Base-by-base conservation (phyloP, 1,284 basidiomycete genomes). In the Naganishia sp. region DNA sequence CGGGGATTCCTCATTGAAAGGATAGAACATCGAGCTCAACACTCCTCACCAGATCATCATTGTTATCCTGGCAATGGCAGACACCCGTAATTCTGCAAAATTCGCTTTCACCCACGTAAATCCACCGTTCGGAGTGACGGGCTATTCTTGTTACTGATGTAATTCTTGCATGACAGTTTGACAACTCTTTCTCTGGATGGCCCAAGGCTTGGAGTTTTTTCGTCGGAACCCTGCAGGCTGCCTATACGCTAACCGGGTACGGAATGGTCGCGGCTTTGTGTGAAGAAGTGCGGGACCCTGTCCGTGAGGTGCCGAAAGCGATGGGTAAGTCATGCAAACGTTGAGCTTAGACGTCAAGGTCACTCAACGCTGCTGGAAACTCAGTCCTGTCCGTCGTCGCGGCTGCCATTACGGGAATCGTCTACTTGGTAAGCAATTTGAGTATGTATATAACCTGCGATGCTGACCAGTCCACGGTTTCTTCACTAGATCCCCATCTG, bases 351-450 rank as follows among this genome's bases (percentile, higher is more conserved):
- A 6, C 17, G 25, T 11, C 23, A 10, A 15, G 35, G 9, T 64
- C 9, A 69, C 25, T 25, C 43, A 18, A 54, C 17, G 15, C 39
- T 66, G 13, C n/a, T 11, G 46, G 11, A 56, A 42, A 56, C 18
- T 3, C 46, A 74, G 77, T 80, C 6, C 75, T 80, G 45, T 79
- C 76, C 0, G 81, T 82, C 13, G 75, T 79, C 6, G 81, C 80
- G 2, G 82, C 81, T 1, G 78, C 75, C 28, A 68, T 82, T 58
- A 82, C 81, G 0, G 82, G 81, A 49, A 73, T 81, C 35, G 71
- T 79, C 25, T 81, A 81, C 71, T 70, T 77, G 32, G 72, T 75
- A 46, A 67, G 72, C 68, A 28, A 17, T 25, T 25, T 7, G 9
- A 28, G 18, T 28, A 6, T 13, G 6, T 41, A 52, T 52, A 43